phyloP scores from a whole-genome alignment of 495 filamentous ascomycete genomes.

The Aspergillus diversus region DNA sequence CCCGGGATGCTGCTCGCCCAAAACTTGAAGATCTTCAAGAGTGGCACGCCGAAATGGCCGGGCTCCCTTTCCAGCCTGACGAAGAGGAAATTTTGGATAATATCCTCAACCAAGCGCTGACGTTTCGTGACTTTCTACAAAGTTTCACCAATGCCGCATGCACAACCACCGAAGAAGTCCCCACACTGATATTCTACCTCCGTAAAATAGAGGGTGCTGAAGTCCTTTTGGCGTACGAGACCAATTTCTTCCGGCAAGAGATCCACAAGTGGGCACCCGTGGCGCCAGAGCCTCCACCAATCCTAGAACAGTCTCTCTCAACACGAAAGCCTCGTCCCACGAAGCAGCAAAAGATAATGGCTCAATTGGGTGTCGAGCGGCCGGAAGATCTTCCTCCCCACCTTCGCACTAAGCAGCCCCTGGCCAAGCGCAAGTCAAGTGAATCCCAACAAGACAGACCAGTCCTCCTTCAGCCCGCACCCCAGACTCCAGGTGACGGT shows the following conservation, averaged over 20 bases:
- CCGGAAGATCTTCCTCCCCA: conserved; percentile 86
- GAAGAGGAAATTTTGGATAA: conserved; percentile 83
- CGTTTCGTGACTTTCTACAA: conserved; percentile 82
- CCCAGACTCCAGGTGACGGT: conserved; percentile 32
- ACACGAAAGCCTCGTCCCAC: conserved; percentile 98
- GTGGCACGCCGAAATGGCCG: conserved; percentile 85
- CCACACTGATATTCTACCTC: conserved; percentile 93
- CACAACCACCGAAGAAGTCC: conserved; percentile 81
- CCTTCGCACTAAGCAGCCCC: conserved; percentile 73
- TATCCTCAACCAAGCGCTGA: conserved; percentile 81
- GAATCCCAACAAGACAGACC: conserved; percentile 34
- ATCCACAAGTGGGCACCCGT: conserved; percentile 96
- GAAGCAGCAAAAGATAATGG: conserved; percentile 96
- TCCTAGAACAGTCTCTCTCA: conserved; percentile 81
- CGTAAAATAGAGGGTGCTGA: conserved; percentile 98
- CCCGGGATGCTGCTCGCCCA: conserved; percentile 94
- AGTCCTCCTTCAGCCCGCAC: conserved; percentile 33
- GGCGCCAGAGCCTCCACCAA: conserved; percentile 78
- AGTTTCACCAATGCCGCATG: conserved; percentile 79
- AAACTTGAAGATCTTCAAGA: conserved; percentile 89
- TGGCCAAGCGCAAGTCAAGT: conserved; percentile 52
- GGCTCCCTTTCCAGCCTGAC: conserved; percentile 92
- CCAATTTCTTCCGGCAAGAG: conserved; percentile 95
- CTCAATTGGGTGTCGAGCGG: conserved; percentile 79
- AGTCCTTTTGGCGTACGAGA: conserved; percentile 88